Base-by-base conservation (phyloP, 306 rosid species). In the Citrullus amarus region DNA sequence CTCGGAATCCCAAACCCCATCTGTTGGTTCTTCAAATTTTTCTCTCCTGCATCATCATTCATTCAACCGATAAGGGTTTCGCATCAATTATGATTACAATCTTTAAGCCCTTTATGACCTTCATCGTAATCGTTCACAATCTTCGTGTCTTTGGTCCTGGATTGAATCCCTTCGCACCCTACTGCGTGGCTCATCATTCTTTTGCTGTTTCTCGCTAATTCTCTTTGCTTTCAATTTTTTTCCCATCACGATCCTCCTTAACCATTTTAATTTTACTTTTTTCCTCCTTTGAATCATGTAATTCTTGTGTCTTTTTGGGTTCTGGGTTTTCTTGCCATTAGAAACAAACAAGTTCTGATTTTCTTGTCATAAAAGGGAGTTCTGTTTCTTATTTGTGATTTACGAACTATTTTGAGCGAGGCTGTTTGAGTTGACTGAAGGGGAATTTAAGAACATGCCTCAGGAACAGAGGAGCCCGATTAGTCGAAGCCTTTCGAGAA, bases 111-210 rank as follows among this genome's bases (percentile, higher is more conserved):
- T 78, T 36, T 59, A 71, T 80, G 80, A 78, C 76, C 58, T 75
- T 85, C 65, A 78, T 89, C 34, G 80, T 84, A 36, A 62, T 83
- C 80, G 82, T 73, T 9, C 90, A 82, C 43, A 95, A 95, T 81
- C 95, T 88, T 85, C 97, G 98, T 54, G 97, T 88, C 30, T 87
- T 90, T 16, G 98, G 98, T 82, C 97, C 97, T 17, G 98, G 97
- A 75, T 93, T 95, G 96, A 95, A 95, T 95, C 98, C 98, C 18
- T 91, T 91, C 34, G 86, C 96, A 38, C 90, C 97, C 30, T 92
- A 86, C 78, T 92, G 97, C 86, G 20, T 95, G 6, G 93, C 98
- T 75, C 79, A 95, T 85, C 90, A 95, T 30, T 89, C 86, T 62
- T 9, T 79, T 66, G 34, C 50, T 60, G 53, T 48, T 53, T 55